These are phyloP conservation scores for Melanogaster broomeanus DNA, from an alignment of 768 basidiomycete genomes.

Conservation along the genomic window DNA sequence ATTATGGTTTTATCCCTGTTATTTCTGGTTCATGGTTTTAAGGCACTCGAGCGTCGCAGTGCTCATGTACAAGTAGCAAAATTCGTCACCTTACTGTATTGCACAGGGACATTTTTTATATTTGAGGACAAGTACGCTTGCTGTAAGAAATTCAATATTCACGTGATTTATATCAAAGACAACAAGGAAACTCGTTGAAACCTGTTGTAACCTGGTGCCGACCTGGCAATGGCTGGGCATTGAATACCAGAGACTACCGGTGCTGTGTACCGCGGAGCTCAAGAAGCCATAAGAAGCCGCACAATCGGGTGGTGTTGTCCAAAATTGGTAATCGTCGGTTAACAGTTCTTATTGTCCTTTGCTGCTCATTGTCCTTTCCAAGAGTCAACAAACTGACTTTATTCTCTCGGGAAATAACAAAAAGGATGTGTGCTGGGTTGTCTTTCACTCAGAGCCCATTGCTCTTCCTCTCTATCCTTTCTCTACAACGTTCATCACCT, in stretches of 20 bases:
- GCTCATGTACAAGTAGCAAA: constrained; percentile 14
- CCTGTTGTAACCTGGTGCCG: not conserved
- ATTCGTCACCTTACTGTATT: not conserved
- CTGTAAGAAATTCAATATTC: not conserved
- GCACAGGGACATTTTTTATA: not conserved
- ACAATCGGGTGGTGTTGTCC: constrained; percentile 10
- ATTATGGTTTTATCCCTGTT: constrained; percentile 14
- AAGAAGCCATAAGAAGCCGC: too few species aligned
- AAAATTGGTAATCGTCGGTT: constrained; percentile 8
- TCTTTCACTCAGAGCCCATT: constrained; percentile 14
- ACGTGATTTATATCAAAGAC: too few species aligned
- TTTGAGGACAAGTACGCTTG: too few species aligned
- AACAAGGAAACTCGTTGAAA: too few species aligned
- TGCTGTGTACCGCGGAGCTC: too few species aligned
- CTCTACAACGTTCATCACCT: constrained; percentile 19
- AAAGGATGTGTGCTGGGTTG: constrained; percentile 20
- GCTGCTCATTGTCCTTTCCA: constrained; percentile 20
- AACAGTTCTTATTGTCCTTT: constrained; percentile 28
- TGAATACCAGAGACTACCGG: too few species aligned
- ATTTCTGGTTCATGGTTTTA: constrained; percentile 7
- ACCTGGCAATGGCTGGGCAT: not conserved
- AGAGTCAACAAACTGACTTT: constrained; percentile 22
- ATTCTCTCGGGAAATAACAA: constrained; percentile 31
- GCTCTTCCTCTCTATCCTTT: constrained; percentile 21
- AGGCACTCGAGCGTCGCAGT: not conserved